These are phyloP conservation scores for Gastrolobium bilobum DNA, from an alignment of 306 rosid species.

Conservation along the genomic window DNA sequence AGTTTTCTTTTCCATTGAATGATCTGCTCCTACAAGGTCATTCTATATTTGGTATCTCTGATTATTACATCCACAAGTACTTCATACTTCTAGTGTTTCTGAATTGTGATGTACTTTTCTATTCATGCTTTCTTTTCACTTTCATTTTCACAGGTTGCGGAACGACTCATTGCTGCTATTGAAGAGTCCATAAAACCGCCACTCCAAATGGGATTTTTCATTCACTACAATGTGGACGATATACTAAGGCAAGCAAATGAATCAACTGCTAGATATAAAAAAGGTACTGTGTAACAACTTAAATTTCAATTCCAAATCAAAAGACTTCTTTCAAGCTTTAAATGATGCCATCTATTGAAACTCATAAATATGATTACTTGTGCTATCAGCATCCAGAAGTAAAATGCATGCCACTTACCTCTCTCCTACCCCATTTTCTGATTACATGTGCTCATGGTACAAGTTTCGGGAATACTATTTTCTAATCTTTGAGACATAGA, in stretches of 20 bases:
- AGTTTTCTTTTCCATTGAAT: neutral
- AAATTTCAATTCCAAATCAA: neutral
- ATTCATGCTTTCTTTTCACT: conserved; percentile 19
- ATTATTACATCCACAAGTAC: neutral
- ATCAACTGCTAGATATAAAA: conserved; percentile 73
- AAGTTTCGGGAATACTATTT: conserved; percentile 26
- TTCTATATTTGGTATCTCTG: conserved; percentile 12
- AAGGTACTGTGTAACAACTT: conserved; percentile 59
- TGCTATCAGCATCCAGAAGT: conserved; percentile 11
- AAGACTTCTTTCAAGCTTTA: neutral
- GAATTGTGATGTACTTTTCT: conserved; percentile 6
- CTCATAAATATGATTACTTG: neutral
- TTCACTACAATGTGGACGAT: conserved; percentile 65
- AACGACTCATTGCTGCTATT: conserved; percentile 69
- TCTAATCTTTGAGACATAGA: conserved; percentile 16
- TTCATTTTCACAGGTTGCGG: conserved; percentile 71
- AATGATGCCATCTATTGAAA: conserved; percentile 22
- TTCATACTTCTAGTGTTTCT: conserved; percentile 7
- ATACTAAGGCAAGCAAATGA: conserved; percentile 79
- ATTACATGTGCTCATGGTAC: neutral
- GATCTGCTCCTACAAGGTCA: neutral
- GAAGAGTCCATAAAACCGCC: conserved; percentile 65
- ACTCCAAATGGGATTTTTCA: conserved; percentile 82
- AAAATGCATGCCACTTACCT: neutral
- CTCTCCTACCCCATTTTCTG: conserved; percentile 1